Evolutionary conservation across 768 basidiomycete species (phyloP), one percentile per base, ranked within the genome.

Genomic region (Pulveroboletus ravenelii): DNA sequence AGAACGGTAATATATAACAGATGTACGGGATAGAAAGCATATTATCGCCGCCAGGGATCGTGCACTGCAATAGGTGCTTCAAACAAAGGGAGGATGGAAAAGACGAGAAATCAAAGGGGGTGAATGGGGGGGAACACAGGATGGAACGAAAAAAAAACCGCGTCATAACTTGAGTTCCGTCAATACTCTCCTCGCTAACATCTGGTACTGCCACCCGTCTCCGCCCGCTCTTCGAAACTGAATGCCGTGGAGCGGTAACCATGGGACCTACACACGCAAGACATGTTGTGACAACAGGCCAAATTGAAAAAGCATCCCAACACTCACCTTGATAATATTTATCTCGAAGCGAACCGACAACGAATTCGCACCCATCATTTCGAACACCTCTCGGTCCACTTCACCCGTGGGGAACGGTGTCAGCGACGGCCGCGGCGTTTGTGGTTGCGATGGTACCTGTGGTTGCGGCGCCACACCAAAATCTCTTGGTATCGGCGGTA

Each of bases 151-250:
- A 48, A 45, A 31, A 47, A 27, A 7, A 15, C 29, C 14, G 6
- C 43, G 59, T 80, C 71, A 92, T 75, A 93, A 71, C 70, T 92
- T 92, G 65, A 93, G 77, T 67, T 93, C 90, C 35, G 89, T 93
- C 59, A 93, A 70, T 36, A 93, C 90, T 52, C 89, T 78, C 58
- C 89, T 78, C 20, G 90, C 93, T 36, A 98, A 78, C 89, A 93
- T 93, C 66, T 94, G 92, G 69, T 98, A 97, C 69, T 96, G 93
- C 93, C 93, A 97, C 0, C 87, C 89, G 57, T 95, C 90, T 1
- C 94, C 94, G 25, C 88, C 81, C 1, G 85, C 80, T 53, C 95
- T 78, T 42, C 95, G 83, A 73, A 97, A 98, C 63, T 98, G 95
- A 40, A 98, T 87, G 3, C 95, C 94, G 68, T 97, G 89, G 17